Base-by-base conservation (phyloP, 352 stramenopile species). In the Globisporangium radiosum region DNA sequence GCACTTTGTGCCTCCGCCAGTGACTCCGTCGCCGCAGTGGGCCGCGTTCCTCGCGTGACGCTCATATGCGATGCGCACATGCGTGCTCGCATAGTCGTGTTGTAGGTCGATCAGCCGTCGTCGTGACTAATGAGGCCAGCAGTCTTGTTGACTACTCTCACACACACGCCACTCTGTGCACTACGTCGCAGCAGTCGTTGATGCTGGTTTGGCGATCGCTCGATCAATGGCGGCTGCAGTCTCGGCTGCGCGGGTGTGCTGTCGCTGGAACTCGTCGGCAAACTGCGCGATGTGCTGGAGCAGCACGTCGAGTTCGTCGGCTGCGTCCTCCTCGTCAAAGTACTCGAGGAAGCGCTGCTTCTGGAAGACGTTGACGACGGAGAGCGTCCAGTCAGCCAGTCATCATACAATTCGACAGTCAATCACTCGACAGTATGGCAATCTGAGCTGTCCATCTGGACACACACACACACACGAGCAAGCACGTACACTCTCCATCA, bases 291-390 rank as follows among this genome's bases (percentile, higher is more conserved):
- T 84, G 57, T 79, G 72, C 1, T 69, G 69, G 11, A 92, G 65
- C 47, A 92, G 48, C 40, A 81, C 81, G 55, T 93, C 84, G 19
- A 93, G 60, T 44, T 85, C 75, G 42, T 85, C 75, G 33, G 87
- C 60, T 0, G 67, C 71, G 19, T 81, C 79, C 43, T 88, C 72
- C 60, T 93, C 84, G 60, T 90, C 81, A 40, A 93, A 88, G 47
- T 90, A 90, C 44, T 81, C 72, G 37, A 90, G 64, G 66, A 91
- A 90, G 10, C 72, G 57, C 47, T 71, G 68, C 75, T 75, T 82
- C 81, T 92, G 49, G 25, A 43, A 33, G 1, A 33, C 25, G 25
- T 33, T 33, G 25, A 33, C 11, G 37, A 15, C 53, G 33, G 37
- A 13, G 40, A n/a, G 5, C 19, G 5, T 11, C n/a, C 50, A 58